Base-by-base conservation (phyloP, 495 filamentous ascomycete genomes). In the Penicillium atrosanguineum region DNA sequence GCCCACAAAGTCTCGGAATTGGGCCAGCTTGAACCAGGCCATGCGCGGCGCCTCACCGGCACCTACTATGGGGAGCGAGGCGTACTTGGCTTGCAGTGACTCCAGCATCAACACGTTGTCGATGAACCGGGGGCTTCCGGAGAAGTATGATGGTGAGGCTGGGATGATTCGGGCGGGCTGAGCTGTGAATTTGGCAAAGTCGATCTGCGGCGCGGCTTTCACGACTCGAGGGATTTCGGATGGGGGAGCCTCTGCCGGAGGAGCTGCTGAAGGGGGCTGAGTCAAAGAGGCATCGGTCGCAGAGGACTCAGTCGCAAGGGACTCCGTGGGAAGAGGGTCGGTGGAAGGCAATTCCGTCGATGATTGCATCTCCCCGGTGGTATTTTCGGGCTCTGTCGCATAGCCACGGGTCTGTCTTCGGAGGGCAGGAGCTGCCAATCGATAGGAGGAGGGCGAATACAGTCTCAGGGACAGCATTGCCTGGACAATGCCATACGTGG, bases 121-220 rank as follows among this genome's bases (percentile, higher is more conserved):
- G 73, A 86, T 93, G 78, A 95, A 97, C 34, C 78, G 75, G 3
- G 91, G 88, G 37, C 82, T 87, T 29, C 85, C 87, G 55, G 90
- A 92, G 79, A 97, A 99, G 74, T 97, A 99, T 43, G 92, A 90
- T 2, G 89, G 87, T 7, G 94, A 96, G 0, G 81, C 78, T 16
- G 94, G 94, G 34, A 95, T 74, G 23, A 95, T 74, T 48, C 94
- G 88, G 51, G 88, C 83, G 45, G 76, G 70, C 23, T 44, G 52
- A 15, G 52, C 25, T 11, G 46, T 20, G 48, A 75, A 67, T 12
- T 53, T 52, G 23, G 48, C 38, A 52, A 78, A 74, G 50, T 80
- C 66, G 58, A 80, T 76, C 56, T 75, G 66, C 6, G 75, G 71
- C 8, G 80, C 79, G 26, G 77, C 74, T 19, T 38, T 47, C 12